phyloP scores from a whole-genome alignment of 305 asterid genomes.

The Rubia balearica region DNA sequence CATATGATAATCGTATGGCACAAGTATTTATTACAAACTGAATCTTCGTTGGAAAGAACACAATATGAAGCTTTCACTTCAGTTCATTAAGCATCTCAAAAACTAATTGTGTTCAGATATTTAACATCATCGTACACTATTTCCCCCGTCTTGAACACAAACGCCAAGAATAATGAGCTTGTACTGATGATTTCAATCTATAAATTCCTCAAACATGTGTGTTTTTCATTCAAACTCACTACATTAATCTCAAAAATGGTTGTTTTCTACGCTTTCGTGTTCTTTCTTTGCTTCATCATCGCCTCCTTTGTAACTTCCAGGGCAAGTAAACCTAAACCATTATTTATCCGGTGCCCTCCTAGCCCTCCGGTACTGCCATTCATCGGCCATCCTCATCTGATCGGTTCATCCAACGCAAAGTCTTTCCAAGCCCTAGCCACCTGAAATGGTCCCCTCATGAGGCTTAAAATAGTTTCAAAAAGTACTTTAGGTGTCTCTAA shows the following conservation, averaged over 20 bases:
- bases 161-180: neutral
- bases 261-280: slow-evolving; percentile 17
- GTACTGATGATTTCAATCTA: neutral
- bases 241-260: neutral
- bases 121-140: too few species aligned
- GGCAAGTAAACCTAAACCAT: neutral
- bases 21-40: too few species aligned
- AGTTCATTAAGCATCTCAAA: too few species aligned
- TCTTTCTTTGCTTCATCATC: slow-evolving; percentile 33
- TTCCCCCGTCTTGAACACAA: too few species aligned
- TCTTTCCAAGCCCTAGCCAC: slow-evolving; percentile 31
- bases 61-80: too few species aligned
- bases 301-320: neutral
- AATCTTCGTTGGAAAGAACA: too few species aligned
- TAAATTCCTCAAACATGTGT: neutral
- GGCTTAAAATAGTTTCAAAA: slow-evolving; percentile 32
- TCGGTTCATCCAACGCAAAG: slow-evolving; percentile 36
- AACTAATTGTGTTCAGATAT: too few species aligned
- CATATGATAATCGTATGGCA: too few species aligned
- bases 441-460: slow-evolving; percentile 41
- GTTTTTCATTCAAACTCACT: neutral
- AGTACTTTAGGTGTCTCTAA: slow-evolving; percentile 33
- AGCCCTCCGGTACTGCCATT: slow-evolving; percentile 49
- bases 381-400: slow-evolving; percentile 49
- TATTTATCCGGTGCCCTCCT: slow-evolving; percentile 27